Evolutionary conservation across 2,329 filamentous ascomycete species (phyloP).

Genomic region (Amylocarpus encephaloides): DNA sequence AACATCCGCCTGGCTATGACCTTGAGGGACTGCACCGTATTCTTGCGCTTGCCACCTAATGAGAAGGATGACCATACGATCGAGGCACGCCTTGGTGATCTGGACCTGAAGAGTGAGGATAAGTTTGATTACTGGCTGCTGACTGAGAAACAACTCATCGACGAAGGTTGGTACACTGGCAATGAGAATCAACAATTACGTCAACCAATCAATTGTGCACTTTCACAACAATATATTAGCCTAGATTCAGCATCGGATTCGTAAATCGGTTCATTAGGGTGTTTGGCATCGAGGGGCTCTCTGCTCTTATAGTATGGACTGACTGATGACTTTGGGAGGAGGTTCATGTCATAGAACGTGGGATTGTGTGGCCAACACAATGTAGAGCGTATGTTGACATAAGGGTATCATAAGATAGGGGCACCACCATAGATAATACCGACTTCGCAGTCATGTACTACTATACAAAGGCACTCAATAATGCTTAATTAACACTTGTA

Average conservation of each 20-base stretch:
- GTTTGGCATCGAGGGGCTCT: too few relatives aligned
- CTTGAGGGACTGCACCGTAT: slow-evolving; percentile 71
- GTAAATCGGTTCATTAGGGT: too few relatives aligned
- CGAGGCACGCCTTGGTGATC: slow-evolving; percentile 62
- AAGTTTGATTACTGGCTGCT: slow-evolving; percentile 65
- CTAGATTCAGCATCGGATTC: neutral
- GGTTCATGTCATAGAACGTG: too few relatives aligned
- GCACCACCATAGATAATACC: neutral
- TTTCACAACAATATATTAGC: neutral
- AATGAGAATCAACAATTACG: slow-evolving; percentile 25
- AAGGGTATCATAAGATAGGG: neutral
- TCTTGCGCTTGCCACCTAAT: slow-evolving; percentile 48
- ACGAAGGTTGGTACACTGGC: slow-evolving; percentile 61
- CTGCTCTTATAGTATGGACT: too few relatives aligned
- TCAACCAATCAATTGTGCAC: slow-evolving; percentile 2
- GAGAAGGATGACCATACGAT: slow-evolving; percentile 31
- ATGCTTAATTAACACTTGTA: too few relatives aligned
- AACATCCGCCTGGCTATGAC: slow-evolving; percentile 70
- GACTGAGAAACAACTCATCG: slow-evolving; percentile 56
- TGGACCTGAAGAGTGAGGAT: slow-evolving; percentile 66
- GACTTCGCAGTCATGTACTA: neutral
- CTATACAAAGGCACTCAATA: neutral
- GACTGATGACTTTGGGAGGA: too few relatives aligned
- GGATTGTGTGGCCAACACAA: neutral
- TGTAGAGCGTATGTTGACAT: neutral